Evolutionary conservation across 495 filamentous ascomycete genomes (phyloP).

Genomic region (Niebla homalea): DNA sequence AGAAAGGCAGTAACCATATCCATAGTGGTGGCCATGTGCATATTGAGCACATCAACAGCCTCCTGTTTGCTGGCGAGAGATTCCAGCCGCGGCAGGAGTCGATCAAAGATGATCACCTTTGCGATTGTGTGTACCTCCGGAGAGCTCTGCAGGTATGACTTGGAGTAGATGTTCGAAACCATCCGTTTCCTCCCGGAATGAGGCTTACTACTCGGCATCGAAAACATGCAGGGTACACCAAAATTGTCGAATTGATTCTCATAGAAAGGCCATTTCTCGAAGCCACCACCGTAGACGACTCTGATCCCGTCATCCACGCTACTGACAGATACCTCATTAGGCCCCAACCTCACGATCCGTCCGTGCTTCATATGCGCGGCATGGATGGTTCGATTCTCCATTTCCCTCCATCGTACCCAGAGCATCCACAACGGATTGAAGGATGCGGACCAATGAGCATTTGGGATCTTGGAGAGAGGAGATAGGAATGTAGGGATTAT

Average conservation of each 20-base stretch:
- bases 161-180: slow-evolving; percentile 45
- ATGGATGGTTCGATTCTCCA: slow-evolving; percentile 42
- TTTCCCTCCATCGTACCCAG: slow-evolving; percentile 31
- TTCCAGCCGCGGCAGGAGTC: slow-evolving; percentile 45
- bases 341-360: slow-evolving; percentile 48
- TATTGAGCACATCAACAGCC: slow-evolving; percentile 23
- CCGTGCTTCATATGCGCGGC: slow-evolving; percentile 43
- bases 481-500: slow-evolving; percentile 47
- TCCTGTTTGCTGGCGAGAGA: background rate
- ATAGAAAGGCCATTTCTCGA: slow-evolving; percentile 66
- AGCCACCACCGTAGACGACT: slow-evolving; percentile 54
- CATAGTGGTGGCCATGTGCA: slow-evolving; percentile 24
- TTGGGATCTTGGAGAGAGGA: slow-evolving; percentile 50
- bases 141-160: slow-evolving; percentile 49
- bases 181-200: slow-evolving; percentile 40
- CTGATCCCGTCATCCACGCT: slow-evolving; percentile 38
- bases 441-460: slow-evolving; percentile 47
- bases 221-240: slow-evolving; percentile 39
- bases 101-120: slow-evolving; percentile 43
- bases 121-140: slow-evolving; percentile 45
- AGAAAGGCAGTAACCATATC: slow-evolving; percentile 34
- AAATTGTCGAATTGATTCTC: slow-evolving; percentile 15
- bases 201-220: slow-evolving; percentile 33
- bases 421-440: slow-evolving; percentile 52
- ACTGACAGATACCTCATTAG: slow-evolving; percentile 52